A percentile compares a stretch with the other conserved stretches of the same genome.
Evolutionary conservation across 2,329 filamentous ascomycete genomes (phyloP).

Genomic region (Cercospora sp.): DNA sequence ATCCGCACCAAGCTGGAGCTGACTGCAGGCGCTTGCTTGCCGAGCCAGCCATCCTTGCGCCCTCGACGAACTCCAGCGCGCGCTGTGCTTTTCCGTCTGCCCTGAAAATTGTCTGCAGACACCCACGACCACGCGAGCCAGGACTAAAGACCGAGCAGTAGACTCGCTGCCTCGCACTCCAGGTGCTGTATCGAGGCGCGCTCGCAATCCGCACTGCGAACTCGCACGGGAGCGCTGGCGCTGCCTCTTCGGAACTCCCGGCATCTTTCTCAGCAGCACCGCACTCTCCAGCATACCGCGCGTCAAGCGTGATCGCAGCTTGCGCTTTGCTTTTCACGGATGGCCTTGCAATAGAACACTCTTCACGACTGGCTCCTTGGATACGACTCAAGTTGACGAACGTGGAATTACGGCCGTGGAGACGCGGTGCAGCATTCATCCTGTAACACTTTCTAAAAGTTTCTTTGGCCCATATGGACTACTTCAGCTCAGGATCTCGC

Average conservation of each 20-base stretch:
- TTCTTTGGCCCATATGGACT: constrained; percentile 29
- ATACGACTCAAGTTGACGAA: not conserved
- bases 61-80: not conserved
- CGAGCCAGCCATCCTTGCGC: constrained; percentile 5
- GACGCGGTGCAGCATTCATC: not conserved
- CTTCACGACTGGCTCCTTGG: not conserved
- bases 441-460: not conserved
- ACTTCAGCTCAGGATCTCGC: constrained; percentile 29
- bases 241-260: not conserved
- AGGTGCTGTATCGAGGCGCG: not conserved
- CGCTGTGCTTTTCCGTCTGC: not conserved
- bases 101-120: not conserved
- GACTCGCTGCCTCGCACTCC: not conserved
- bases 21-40: constrained; percentile 2
- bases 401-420: not conserved
- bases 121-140: not conserved
- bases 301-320: not conserved
- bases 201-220: not conserved
- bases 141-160: not conserved
- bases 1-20: not conserved
- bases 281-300: not conserved
- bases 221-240: not conserved
- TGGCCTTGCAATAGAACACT: not conserved
- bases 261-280: not conserved
- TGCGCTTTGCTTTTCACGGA: not conserved